phyloP scores from a whole-genome alignment of 2,329 filamentous ascomycete species.

The Cytospora piceicola region DNA sequence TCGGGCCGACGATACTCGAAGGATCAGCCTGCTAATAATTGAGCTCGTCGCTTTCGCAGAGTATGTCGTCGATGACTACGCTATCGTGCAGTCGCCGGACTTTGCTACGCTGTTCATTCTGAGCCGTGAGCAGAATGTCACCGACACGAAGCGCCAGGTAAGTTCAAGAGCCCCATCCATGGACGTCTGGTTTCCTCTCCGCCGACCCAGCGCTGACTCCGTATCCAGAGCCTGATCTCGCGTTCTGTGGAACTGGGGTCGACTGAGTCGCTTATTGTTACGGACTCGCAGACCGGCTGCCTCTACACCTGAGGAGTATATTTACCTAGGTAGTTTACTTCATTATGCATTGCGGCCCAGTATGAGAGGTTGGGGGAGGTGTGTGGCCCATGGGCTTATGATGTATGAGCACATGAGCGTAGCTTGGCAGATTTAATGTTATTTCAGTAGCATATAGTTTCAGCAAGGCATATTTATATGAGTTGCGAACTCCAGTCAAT shows the following conservation, averaged over 20 bases:
- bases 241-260: conserved; percentile 27
- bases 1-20: background rate
- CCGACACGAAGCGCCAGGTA: conserved; percentile 29
- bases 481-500: too few species aligned
- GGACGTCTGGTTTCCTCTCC: background rate
- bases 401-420: too few species aligned
- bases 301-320: conserved; percentile 19
- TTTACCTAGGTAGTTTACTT: too few species aligned
- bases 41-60: conserved; percentile 15
- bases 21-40: background rate
- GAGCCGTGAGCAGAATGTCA: conserved; percentile 32
- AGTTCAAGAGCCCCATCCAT: conserved; percentile 1
- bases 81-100: conserved; percentile 33
- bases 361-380: too few species aligned
- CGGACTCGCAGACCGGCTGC: conserved; percentile 25
- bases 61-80: conserved; percentile 30
- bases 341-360: too few species aligned
- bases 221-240: conserved; percentile 18
- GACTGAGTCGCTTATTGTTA: conserved; percentile 18
- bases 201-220: background rate
- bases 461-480: too few species aligned
- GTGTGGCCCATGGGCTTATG: too few species aligned
- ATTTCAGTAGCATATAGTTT: too few species aligned
- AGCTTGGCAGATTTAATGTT: too few species aligned
- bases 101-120: conserved; percentile 31